phyloP scores from a whole-genome alignment of 257 asterid species.

The Solanum pinnatisectum region DNA sequence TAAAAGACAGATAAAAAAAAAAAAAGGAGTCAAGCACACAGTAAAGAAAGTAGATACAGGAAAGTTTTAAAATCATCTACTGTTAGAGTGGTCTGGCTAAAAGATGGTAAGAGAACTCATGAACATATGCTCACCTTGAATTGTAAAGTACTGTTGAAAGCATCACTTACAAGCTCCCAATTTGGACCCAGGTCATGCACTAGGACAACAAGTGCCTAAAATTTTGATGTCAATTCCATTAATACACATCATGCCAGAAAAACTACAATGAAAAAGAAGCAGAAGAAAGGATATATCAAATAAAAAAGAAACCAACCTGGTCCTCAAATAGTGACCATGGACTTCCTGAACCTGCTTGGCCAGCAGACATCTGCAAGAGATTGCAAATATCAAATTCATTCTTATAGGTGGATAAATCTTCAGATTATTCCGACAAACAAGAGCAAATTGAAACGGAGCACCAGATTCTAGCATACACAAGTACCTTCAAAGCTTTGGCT shows the following conservation, averaged over 20 bases:
- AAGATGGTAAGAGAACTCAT: not conserved
- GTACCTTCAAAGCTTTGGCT: conserved; percentile 68
- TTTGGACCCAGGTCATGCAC: conserved; percentile 97
- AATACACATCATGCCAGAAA: not conserved
- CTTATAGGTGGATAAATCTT: not conserved
- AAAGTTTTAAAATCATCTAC: not conserved
- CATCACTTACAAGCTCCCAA: conserved; percentile 98
- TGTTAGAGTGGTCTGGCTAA: not conserved
- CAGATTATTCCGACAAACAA: not conserved
- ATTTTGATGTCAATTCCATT: not conserved
- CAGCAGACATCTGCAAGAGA: conserved; percentile 51
- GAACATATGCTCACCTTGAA: conserved; percentile 59
- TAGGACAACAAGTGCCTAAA: conserved; percentile 90
- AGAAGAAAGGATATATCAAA: not conserved
- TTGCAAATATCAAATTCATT: not conserved
- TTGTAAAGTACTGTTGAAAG: conserved; percentile 72
- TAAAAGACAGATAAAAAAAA: not conserved
- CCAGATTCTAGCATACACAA: conserved; percentile 2
- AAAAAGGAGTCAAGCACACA: not conserved
- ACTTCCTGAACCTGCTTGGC: conserved; percentile 64
- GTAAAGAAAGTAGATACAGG: not conserved
- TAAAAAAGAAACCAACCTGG: conserved; percentile 41
- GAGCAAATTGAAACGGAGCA: not conserved
- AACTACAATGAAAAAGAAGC: not conserved
- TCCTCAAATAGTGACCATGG: conserved; percentile 88